A percentile compares a stretch with the other conserved stretches of the same genome.
phyloP scores from a whole-genome alignment of 2,329 filamentous ascomycete species.

The Purpureocillium lavendulum region DNA sequence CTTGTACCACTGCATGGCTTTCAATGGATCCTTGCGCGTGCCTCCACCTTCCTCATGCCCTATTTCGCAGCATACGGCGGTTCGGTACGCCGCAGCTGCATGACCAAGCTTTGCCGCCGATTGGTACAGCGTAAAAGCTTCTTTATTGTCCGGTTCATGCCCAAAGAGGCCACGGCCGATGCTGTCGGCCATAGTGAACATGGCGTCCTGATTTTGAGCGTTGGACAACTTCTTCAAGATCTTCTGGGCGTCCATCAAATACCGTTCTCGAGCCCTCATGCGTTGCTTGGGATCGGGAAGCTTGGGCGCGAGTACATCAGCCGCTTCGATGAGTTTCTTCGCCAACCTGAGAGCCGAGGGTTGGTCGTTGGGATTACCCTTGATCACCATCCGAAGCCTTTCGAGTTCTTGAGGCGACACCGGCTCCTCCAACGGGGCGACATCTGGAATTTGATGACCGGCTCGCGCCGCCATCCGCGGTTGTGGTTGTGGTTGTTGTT shows the following conservation, averaged over 20 bases:
- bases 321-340: slow-evolving; percentile 79
- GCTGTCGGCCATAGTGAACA: slow-evolving; percentile 90
- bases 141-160: slow-evolving; percentile 73
- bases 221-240: slow-evolving; percentile 79
- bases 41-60: slow-evolving; percentile 91
- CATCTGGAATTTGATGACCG: slow-evolving; percentile 2
- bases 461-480: slow-evolving; percentile 4
- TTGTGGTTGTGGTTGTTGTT: slow-evolving; percentile 21
- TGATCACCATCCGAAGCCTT: slow-evolving; percentile 59
- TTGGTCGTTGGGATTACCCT: slow-evolving; percentile 64
- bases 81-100: slow-evolving; percentile 80
- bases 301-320: slow-evolving; percentile 60
- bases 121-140: slow-evolving; percentile 90
- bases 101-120: slow-evolving; percentile 87
- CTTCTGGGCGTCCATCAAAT: slow-evolving; percentile 79
- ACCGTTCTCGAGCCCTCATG: slow-evolving; percentile 71
- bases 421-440: slow-evolving; percentile 21
- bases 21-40: slow-evolving; percentile 80
- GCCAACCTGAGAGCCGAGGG: slow-evolving; percentile 64
- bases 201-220: slow-evolving; percentile 69
- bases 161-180: slow-evolving; percentile 77
- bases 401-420: slow-evolving; percentile 77
- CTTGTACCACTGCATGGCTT: slow-evolving; percentile 98
- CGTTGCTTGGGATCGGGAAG: slow-evolving; percentile 63
- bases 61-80: slow-evolving; percentile 95